Base-by-base conservation (phyloP, 768 basidiomycete genomes). In the Podaxis mareebaensis region DNA sequence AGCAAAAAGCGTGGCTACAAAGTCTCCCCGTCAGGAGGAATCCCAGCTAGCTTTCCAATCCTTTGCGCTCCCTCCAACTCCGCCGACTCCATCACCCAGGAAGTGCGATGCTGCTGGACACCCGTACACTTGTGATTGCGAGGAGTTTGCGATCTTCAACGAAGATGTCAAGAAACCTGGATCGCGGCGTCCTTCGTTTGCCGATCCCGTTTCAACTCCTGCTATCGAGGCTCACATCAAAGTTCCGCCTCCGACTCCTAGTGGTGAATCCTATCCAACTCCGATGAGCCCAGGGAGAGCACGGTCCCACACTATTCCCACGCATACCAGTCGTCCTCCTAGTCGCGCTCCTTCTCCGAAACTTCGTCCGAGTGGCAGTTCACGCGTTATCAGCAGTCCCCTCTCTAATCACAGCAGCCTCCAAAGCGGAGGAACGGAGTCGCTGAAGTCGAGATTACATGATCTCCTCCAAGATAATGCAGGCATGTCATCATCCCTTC, bases 401-500 rank as follows among this genome's bases (percentile, higher is more conserved):
- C 63, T 46, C 48, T 56, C 58, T 68, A 62, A 44, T 54, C 67
- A 58, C 66, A 17, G 52, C 51, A 72, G 67, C 67, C 68, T 59
- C 65, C 67, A 68, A 42, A 62, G 67, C 38, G 70, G 71, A 52
- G 72, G 77, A 67, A 68, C 70, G 48, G 69, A 76, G 51, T 70
- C 67, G 51, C 67, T 77, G 48, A 74, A 76, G 38, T 72, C 72
- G 40, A 78, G 81, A 63, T 70, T 87, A 7, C 74, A 81, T 33
- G 81, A 83, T 63, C 73, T 86, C 10, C 77, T 86, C 12, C 77
- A 67, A 26, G 65, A 75, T 53, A 80, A 81, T 58, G 72, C 79
- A 17, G 66, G 71, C 49, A 68, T 76, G 22, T 73, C 83, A 4
- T 75, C 84, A 3, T 81, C 84, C 3, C 75, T 83, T 44, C 80